Conservation (phyloP, 208 protist genomes). For the Leishmania tarentolae region DNA sequence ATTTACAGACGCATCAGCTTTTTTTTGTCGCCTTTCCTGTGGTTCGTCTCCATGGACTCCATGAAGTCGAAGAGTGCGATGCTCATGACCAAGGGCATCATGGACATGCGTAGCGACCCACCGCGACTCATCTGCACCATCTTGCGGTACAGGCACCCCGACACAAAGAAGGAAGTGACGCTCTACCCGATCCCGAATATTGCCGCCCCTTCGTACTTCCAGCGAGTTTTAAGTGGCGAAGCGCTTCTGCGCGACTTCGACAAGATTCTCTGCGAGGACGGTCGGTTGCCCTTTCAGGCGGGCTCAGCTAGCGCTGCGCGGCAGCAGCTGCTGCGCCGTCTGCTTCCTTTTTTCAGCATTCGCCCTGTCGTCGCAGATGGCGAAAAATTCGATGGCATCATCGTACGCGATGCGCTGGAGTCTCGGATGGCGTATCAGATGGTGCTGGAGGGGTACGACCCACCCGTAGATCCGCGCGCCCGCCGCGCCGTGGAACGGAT, state of each 20-base stretch:
- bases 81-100: conserved; percentile 85
- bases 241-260: conserved; percentile 52
- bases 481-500: conserved; percentile 80
- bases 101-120: conserved; percentile 78
- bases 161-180: conserved; percentile 76
- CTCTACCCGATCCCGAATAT: conserved; percentile 81
- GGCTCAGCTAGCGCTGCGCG: conserved; percentile 41
- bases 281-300: conserved; percentile 67
- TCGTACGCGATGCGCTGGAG: conserved; percentile 74
- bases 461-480: conserved; percentile 79
- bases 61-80: conserved; percentile 70
- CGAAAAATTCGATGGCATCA: conserved; percentile 79
- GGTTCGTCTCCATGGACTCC: conserved; percentile 36
- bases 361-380: conserved; percentile 56
- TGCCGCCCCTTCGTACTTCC: conserved; percentile 66
- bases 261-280: conserved; percentile 84
- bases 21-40: background rate
- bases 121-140: conserved; percentile 71
- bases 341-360: conserved; percentile 75
- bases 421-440: conserved; percentile 89
- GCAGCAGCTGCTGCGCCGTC: conserved; percentile 44
- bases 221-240: conserved; percentile 48
- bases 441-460: conserved; percentile 68
- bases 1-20: background rate
- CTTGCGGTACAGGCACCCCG: conserved; percentile 63